phyloP scores from a whole-genome alignment of 768 basidiomycete species.

The Termitomyces sp. region DNA sequence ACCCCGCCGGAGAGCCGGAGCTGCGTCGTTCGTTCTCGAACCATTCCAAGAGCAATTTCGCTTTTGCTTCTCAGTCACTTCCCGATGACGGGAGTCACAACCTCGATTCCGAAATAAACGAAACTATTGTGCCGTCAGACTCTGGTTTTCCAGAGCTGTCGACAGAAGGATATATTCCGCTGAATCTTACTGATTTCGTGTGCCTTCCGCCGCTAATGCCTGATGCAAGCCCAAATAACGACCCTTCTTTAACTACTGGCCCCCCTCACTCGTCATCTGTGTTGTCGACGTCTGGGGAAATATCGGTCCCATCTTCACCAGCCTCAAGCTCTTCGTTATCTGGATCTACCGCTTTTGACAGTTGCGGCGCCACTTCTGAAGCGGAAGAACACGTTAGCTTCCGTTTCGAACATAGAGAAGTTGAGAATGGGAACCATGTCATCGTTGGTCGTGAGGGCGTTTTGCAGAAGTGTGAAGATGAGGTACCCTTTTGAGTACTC shows the following conservation, averaged over 20 bases:
- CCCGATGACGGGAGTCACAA: not conserved
- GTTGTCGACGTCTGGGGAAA: not conserved
- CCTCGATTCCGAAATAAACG: not conserved
- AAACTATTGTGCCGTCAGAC: not conserved
- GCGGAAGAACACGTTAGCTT: conserved; percentile 39
- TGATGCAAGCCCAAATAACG: not conserved
- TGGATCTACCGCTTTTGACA: conserved; percentile 1
- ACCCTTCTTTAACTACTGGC: not conserved
- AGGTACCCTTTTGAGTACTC: conserved; percentile 31
- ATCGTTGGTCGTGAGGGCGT: conserved; percentile 66
- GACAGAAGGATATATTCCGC: conserved; percentile 15
- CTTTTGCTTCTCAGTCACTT: not conserved
- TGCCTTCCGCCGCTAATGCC: conserved; percentile 31
- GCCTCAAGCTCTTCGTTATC: not conserved
- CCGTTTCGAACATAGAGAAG: conserved; percentile 59
- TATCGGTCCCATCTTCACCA: not conserved
- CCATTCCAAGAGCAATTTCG: conserved; percentile 3
- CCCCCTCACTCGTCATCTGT: not conserved
- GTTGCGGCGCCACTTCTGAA: conserved; percentile 15
- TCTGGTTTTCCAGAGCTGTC: not conserved
- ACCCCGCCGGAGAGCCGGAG: conserved; percentile 18
- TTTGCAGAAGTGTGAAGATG: conserved; percentile 67
- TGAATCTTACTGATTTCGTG: conserved; percentile 37
- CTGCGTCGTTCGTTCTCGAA: conserved; percentile 17
- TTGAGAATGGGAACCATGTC: conserved; percentile 64